Base-by-base conservation (phyloP, 306 rosid genomes). In the Dicorynia guianensis region DNA sequence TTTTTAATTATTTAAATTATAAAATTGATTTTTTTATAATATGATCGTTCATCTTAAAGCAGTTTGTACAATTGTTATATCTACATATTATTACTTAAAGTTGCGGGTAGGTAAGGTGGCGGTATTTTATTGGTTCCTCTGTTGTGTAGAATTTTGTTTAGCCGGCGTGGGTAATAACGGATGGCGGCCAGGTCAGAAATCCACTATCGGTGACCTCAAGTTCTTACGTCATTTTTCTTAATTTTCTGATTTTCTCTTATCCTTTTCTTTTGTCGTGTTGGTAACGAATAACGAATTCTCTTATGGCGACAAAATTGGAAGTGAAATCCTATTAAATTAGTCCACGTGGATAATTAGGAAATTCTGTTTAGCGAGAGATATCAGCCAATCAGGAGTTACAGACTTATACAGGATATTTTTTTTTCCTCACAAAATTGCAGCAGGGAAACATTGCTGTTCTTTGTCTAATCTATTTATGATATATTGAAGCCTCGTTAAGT, bases 151-250 rank as follows among this genome's bases (percentile, higher is more conserved):
- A 1, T 7, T 10, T 25, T 18, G 4, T 11, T 19, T 57, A 68
- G 58, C 0, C 50, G n/a, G n/a, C n/a, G n/a, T n/a, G n/a, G n/a
- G n/a, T n/a, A n/a, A 82, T 79, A 42, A 54, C 10, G 53, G 75
- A 57, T 50, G 84, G 92, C 88, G 80, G 91, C 85, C 80, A 38
- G 61, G 86, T 87, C 77, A 79, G 34, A 76, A 15, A 11, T n/a
- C 58, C 11, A 76, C 5, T 67, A 17, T 11, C 0, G 11, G 13
- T 77, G 76, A 81, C 61, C 10, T 74, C 73, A 63, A 40, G 13
- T 7, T 13, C 14, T 30, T 59, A 71, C 35, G 13, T 44, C 39
- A 43, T 64, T 11, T 64, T 66, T 44, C 5, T 20, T 1, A 14
- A 0, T 13, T 12, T 0, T 59, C 0, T 10, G 1, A 8, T 46